Evolutionary conservation across 2,329 filamentous ascomycete species (phyloP).

Genomic region (Pseudogymnoascus pannorum): DNA sequence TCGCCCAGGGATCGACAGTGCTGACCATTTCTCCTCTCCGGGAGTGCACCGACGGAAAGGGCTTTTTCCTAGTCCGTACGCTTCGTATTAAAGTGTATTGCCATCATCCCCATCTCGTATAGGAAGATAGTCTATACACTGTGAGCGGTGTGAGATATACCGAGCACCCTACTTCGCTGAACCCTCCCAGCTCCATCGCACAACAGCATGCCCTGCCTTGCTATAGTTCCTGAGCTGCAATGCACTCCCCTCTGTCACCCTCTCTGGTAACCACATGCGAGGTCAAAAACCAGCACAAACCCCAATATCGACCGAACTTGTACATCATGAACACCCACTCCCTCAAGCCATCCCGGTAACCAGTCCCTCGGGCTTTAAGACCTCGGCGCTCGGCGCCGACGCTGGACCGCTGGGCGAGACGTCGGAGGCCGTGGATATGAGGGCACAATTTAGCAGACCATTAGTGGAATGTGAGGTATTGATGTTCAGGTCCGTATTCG

Average conservation of each 20-base stretch:
- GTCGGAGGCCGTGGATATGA: not conserved
- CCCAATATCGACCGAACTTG: not conserved
- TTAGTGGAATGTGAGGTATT: not conserved
- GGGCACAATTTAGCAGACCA: not conserved
- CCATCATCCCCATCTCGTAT: no score
- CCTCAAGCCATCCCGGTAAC: not conserved
- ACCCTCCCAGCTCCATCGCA: no score
- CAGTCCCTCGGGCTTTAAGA: not conserved
- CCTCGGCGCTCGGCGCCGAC: not conserved
- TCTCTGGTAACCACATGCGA: not conserved
- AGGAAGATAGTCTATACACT: no score
- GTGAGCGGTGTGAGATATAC: not conserved
- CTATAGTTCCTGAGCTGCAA: no score
- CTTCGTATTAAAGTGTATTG: no score
- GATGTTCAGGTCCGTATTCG: not conserved
- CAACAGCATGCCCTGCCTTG: not conserved
- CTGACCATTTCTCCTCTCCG: not conserved
- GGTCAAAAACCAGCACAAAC: not conserved
- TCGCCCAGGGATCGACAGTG: not conserved
- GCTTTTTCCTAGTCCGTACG: not conserved
- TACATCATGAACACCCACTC: no score
- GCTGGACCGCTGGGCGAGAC: not conserved
- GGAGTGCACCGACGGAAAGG: not conserved
- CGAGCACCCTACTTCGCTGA: no score
- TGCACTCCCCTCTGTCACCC: not conserved